Evolutionary conservation across 2,329 filamentous ascomycete species (phyloP), one percentile per base, ranked within the genome.

Genomic region (Colletotrichum camelliae): DNA sequence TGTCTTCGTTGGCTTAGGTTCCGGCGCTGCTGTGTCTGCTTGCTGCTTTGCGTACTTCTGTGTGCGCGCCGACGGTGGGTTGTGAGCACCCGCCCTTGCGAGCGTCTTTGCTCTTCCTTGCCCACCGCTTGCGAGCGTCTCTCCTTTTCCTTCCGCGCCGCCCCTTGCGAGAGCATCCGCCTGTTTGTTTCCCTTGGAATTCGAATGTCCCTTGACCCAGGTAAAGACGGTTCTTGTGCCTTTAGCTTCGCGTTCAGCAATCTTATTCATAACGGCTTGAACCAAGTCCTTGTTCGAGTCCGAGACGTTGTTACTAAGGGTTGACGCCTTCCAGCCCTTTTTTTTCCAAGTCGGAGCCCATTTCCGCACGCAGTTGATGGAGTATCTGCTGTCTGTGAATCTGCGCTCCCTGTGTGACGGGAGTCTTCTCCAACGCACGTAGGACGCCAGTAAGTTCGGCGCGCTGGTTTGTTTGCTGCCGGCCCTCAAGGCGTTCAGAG

Each of bases 361-460:
- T 60, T 92, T 89, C 1, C 93, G 98, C 31, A 96, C 92, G 81
- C 96, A 98, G 79, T 96, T 93, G 84, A 98, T 98, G 2, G 95
- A 91, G 85, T 98, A 98, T 81, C 93, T 93, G 84, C 94, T 97
- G 85, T 99, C 97, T n/a, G 93, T 96, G 82, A 78, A 99, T 97
- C 72, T 93, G 90, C 15, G 97, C 90, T 75, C 92, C 88, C 73
- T 94, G 90, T 74, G 93, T 88, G 18, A 90, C 85, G 1, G 94
- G 93, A 3, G 93, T 92, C 61, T 93, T 91, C 81, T 98, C 92
- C 27, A 98, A 88, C 1, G 96, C 96, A 73, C 96, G 94, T 35
- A 95, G 88, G 77, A 98, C 94, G 9, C 96, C 97, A 29, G 94
- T 96, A 74, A 99, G 88, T 86, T 99, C 97, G n/a, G 96, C 97